A percentile compares a stretch with the other conserved stretches of the same genome.
Conservation (phyloP, 352 stramenopile genomes). For the Globisporangium megalacanthum region DNA sequence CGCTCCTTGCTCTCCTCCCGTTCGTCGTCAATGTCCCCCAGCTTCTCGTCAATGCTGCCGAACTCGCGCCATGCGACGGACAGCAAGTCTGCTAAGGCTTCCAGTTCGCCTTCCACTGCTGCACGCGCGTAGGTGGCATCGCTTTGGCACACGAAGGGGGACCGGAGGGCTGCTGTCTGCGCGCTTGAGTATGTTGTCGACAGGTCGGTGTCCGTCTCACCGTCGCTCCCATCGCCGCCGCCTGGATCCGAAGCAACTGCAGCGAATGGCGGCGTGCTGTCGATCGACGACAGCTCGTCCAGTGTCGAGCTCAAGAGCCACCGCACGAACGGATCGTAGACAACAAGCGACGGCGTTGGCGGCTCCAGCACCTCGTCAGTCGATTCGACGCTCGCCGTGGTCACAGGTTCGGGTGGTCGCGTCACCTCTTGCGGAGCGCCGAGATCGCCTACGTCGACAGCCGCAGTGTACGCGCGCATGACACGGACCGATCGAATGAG, state of each 20-base stretch:
- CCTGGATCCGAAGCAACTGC: not conserved
- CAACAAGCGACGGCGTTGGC: constrained; percentile 29
- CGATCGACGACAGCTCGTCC: constrained; percentile 37
- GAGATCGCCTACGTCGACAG: not conserved
- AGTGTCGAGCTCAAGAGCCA: constrained; percentile 45
- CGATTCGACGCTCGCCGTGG: constrained; percentile 7
- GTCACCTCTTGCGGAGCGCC: not conserved
- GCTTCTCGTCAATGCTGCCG: constrained; percentile 31
- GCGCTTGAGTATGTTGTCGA: not conserved
- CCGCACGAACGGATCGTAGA: constrained; percentile 50
- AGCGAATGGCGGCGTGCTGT: constrained; percentile 20
- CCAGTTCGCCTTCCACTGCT: constrained; percentile 40
- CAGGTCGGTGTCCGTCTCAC: not conserved
- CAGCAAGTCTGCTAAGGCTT: constrained; percentile 37
- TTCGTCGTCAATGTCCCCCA: constrained; percentile 36
- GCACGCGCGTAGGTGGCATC: constrained; percentile 29
- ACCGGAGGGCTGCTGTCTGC: constrained; percentile 1
- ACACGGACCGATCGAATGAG: too few species aligned
- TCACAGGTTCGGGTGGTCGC: not conserved
- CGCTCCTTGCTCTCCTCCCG: constrained; percentile 33
- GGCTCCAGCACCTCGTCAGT: constrained; percentile 18
- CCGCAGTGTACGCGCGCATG: not conserved
- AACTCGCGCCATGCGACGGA: constrained; percentile 45
- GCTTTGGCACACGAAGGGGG: not conserved
- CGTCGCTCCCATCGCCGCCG: not conserved